A percentile compares a stretch with the other conserved stretches of the same genome.
These are phyloP conservation scores for Stachybotrys echinatus DNA, from an alignment of 2,329 filamentous ascomycete genomes.

Conservation along the genomic window DNA sequence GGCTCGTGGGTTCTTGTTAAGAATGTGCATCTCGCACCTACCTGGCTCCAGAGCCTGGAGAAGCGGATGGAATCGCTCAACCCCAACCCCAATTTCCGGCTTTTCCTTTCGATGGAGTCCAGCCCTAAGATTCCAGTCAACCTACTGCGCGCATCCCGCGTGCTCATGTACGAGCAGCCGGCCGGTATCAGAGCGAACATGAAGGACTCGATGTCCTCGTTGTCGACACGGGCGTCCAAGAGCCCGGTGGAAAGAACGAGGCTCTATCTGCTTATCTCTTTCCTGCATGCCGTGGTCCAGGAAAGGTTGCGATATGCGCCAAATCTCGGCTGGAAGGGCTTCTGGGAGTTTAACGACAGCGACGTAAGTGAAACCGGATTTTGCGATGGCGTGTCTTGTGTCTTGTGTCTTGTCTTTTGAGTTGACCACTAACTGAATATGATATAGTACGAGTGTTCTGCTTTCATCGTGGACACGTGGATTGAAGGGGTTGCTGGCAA, in stretches of 20 bases:
- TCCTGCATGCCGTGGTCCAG: constrained; percentile 93
- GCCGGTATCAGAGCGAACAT: constrained; percentile 96
- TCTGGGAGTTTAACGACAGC: constrained; percentile 99
- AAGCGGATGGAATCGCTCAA: constrained; percentile 95
- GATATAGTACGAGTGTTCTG: constrained; percentile 85
- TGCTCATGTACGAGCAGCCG: constrained; percentile 97
- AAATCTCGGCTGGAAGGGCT: constrained; percentile 92
- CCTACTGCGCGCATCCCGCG: constrained; percentile 82
- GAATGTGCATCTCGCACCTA: constrained; percentile 94
- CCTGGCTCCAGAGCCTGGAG: constrained; percentile 95
- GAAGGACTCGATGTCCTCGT: constrained; percentile 89
- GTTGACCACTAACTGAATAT: constrained; percentile 3
- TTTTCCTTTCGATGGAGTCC: constrained; percentile 98
- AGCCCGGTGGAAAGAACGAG: constrained; percentile 86
- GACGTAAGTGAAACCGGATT: constrained; percentile 78
- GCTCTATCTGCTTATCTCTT: constrained; percentile 85
- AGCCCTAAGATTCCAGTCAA: constrained; percentile 97
- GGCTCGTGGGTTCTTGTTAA: constrained; percentile 98
- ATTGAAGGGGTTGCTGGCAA: constrained; percentile 76
- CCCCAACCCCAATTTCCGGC: constrained; percentile 83
- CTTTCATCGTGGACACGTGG: constrained; percentile 94
- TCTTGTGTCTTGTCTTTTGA: background rate
- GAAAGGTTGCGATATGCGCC: constrained; percentile 93
- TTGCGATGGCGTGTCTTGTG: background rate
- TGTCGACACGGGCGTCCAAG: constrained; percentile 71